Conservation (phyloP, 176 grass and related monocot species). For the Eremochloa ophiuroides region DNA sequence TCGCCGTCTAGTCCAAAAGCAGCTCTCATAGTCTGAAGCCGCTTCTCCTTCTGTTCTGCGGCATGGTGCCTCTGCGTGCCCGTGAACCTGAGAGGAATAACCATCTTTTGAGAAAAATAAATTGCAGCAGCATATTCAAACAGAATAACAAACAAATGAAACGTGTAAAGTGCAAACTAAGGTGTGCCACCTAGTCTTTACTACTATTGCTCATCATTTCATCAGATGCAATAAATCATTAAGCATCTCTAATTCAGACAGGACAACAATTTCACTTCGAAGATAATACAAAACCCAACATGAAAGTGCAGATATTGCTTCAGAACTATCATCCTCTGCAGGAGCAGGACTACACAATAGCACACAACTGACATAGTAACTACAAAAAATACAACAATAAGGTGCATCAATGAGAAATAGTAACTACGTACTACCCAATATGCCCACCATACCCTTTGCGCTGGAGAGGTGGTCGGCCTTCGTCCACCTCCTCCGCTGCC, state of each 20-base stretch:
- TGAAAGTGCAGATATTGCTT: neutral
- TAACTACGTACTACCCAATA: neutral
- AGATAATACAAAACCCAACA: neutral
- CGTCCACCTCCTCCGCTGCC: conserved; percentile 16
- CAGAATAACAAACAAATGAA: neutral
- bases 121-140: neutral
- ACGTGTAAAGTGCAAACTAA: neutral
- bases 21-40: conserved; percentile 63
- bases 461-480: neutral
- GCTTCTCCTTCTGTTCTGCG: conserved; percentile 60
- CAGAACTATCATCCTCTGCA: neutral
- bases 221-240: neutral
- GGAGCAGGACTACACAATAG: neutral
- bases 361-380: neutral
- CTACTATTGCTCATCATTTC: neutral
- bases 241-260: neutral
- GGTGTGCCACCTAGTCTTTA: neutral
- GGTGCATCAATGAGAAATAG: neutral
- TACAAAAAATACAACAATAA: neutral
- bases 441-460: conserved; percentile 46
- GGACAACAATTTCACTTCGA: neutral
- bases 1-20: conserved; percentile 54
- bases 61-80: conserved; percentile 64
- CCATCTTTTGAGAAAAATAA: neutral
- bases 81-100: conserved; percentile 36